These are phyloP conservation scores for Pulveroboletus sp. DNA, from an alignment of 768 basidiomycete genomes.

Conservation along the genomic window DNA sequence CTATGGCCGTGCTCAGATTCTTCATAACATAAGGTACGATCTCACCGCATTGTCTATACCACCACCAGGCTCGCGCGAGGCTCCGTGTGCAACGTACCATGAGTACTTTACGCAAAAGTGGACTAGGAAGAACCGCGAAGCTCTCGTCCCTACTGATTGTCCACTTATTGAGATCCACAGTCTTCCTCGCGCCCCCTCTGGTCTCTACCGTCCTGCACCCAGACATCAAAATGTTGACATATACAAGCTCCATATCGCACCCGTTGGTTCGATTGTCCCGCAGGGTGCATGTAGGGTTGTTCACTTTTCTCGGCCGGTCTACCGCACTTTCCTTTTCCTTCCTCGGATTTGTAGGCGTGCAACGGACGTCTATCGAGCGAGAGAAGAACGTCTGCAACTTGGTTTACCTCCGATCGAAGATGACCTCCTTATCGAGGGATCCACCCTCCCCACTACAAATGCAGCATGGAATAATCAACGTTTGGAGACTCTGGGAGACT, in stretches of 20 bases:
- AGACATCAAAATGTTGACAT: conserved; percentile 26
- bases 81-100: conserved; percentile 44
- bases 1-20: conserved; percentile 49
- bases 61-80: conserved; percentile 45
- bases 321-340: conserved; percentile 49
- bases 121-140: conserved; percentile 41
- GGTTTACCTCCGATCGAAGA: conserved; percentile 56
- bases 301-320: conserved; percentile 47
- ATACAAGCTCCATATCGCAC: conserved; percentile 19
- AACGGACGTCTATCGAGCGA: conserved; percentile 60
- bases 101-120: conserved; percentile 58
- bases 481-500: conserved; percentile 83
- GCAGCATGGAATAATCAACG: conserved; percentile 77
- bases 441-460: conserved; percentile 64
- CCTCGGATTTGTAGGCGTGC: conserved; percentile 66
- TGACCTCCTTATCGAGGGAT: conserved; percentile 62
- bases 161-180: conserved; percentile 54
- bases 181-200: conserved; percentile 40
- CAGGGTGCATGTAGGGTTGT: conserved; percentile 49
- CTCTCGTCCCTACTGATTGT: conserved; percentile 49
- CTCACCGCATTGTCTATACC: conserved; percentile 62
- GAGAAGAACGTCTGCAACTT: conserved; percentile 46
- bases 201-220: conserved; percentile 34
- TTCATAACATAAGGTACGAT: conserved; percentile 59
- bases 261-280: conserved; percentile 36